Conservation (phyloP, 2,329 filamentous ascomycete species). For the Aspergillus arachidicola region DNA sequence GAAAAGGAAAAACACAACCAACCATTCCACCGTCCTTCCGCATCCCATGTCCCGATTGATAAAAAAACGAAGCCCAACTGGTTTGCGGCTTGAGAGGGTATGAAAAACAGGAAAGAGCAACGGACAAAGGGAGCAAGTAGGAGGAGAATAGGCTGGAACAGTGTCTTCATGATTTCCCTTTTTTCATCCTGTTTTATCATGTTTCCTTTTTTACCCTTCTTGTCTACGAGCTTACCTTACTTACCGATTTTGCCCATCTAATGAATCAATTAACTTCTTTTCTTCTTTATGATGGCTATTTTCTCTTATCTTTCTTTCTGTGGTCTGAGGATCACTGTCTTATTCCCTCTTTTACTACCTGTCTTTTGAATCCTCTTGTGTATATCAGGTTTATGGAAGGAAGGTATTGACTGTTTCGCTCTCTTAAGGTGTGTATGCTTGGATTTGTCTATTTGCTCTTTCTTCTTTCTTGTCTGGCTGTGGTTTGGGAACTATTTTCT, state of each 20-base stretch:
- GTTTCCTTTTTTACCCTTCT: slow-evolving; percentile 2
- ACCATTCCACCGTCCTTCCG: neutral
- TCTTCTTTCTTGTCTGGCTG: neutral
- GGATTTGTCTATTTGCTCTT: neutral
- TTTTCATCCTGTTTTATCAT: neutral
- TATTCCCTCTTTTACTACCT: neutral
- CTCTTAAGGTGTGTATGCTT: neutral
- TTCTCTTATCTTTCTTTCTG: neutral
- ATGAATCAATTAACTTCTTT: slow-evolving; percentile 1
- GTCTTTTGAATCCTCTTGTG: neutral
- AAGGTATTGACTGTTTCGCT: too few species aligned
- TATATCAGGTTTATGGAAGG: neutral
- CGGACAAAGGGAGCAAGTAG: neutral
- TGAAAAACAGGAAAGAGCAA: neutral
- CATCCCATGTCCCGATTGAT: neutral
- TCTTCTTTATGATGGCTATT: neutral
- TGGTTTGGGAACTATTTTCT: neutral
- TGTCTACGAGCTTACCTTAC: neutral
- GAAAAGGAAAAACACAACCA: neutral
- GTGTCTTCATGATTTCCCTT: slow-evolving; percentile 7
- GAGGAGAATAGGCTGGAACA: neutral
- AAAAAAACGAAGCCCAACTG: slow-evolving; percentile 8
- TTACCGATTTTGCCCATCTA: slow-evolving; percentile 3
- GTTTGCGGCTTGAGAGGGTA: slow-evolving; percentile 7
- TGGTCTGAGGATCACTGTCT: neutral